phyloP scores from a whole-genome alignment of 495 filamentous ascomycete species.

The Annulohypoxylon maeteangense region DNA sequence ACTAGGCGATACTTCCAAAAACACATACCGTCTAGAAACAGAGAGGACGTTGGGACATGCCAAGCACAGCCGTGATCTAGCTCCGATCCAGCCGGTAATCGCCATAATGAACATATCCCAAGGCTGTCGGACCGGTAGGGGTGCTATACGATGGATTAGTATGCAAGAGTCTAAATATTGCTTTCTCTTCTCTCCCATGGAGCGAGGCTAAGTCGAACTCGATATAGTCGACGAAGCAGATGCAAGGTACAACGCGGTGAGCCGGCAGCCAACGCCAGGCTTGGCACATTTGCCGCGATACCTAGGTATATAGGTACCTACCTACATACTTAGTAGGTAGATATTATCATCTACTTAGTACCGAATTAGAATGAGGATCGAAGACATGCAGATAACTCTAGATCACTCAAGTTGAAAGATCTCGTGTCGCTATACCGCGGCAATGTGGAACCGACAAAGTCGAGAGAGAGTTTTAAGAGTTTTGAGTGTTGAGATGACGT shows the following conservation, averaged over 20 bases:
- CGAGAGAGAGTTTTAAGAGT: background rate
- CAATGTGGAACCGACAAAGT: slow-evolving; percentile 5
- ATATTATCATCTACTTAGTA: no score
- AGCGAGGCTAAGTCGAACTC: slow-evolving; percentile 29
- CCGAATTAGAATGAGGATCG: slow-evolving; percentile 17
- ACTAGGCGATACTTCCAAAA: slow-evolving; percentile 26
- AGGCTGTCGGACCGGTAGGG: background rate
- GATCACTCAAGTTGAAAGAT: slow-evolving; percentile 15
- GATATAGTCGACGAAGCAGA: slow-evolving; percentile 27
- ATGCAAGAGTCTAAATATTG: slow-evolving; percentile 28
- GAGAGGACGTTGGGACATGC: slow-evolving; percentile 17
- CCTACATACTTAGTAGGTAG: no score
- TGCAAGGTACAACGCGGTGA: slow-evolving; percentile 28
- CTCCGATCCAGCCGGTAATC: slow-evolving; percentile 16
- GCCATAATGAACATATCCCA: slow-evolving; percentile 2
- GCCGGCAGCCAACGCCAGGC: slow-evolving; percentile 22
- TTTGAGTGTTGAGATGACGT: slow-evolving; percentile 29
- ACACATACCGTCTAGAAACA: background rate
- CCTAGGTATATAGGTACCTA: no score
- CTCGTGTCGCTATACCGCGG: slow-evolving; percentile 15
- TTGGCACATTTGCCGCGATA: slow-evolving; percentile 20
- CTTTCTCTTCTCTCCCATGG: slow-evolving; percentile 5
- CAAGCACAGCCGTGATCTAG: slow-evolving; percentile 29
- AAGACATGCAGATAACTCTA: slow-evolving; percentile 25
- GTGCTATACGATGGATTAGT: slow-evolving; percentile 31